A percentile compares a stretch with the other conserved stretches of the same genome.
These are phyloP conservation scores for Emergomyces orientalis DNA, from an alignment of 2,329 filamentous ascomycete species.

Conservation along the genomic window DNA sequence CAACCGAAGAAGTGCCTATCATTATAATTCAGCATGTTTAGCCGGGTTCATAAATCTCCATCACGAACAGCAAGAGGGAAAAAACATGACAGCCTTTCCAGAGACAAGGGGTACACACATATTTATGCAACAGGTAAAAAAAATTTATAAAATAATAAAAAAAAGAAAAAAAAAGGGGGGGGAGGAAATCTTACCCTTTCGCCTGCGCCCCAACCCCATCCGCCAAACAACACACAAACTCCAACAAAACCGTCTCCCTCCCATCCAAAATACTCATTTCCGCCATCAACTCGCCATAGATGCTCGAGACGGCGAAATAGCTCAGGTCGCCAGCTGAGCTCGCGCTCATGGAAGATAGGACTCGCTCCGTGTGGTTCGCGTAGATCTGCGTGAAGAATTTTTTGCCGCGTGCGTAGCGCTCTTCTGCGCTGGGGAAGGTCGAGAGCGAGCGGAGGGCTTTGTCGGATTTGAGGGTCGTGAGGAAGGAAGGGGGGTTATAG, in stretches of 20 bases:
- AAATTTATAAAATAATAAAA: neutral
- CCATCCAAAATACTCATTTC: conserved; percentile 20
- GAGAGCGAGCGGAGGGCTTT: conserved; percentile 16
- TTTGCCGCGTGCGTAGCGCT: conserved; percentile 17
- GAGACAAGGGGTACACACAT: too few species aligned
- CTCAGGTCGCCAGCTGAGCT: conserved; percentile 23
- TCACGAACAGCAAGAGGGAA: neutral
- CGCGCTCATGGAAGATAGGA: conserved; percentile 19
- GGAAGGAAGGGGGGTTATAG: conserved; percentile 12
- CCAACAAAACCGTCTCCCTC: conserved; percentile 22
- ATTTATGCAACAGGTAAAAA: too few species aligned
- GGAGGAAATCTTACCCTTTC: conserved; percentile 20
- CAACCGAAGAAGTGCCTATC: conserved; percentile 23
- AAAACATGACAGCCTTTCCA: too few species aligned
- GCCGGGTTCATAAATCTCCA: neutral
- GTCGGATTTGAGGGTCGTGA: conserved; percentile 14
- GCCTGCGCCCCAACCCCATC: conserved; percentile 22
- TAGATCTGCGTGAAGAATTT: conserved; percentile 23
- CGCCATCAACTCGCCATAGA: conserved; percentile 24
- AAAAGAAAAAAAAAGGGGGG: conserved; percentile 1
- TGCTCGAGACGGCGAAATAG: conserved; percentile 21
- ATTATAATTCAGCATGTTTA: neutral
- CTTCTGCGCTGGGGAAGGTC: neutral
- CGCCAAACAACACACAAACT: conserved; percentile 25
- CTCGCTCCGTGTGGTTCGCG: conserved; percentile 20